Base-by-base conservation (phyloP, 78 protist species). In the Dictyostelium brefeldianum region DNA sequence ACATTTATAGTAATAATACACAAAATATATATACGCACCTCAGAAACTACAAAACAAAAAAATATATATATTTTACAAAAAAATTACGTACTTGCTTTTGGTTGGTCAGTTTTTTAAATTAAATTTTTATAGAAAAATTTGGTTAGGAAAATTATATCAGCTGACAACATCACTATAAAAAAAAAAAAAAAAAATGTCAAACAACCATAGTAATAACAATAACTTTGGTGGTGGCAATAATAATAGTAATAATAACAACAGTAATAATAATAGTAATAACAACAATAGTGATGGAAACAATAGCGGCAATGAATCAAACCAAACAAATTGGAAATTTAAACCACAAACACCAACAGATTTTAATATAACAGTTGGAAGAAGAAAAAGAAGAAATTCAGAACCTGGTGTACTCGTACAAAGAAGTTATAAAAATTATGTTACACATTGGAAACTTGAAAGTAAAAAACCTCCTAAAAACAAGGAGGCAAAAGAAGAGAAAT, bases 361-460 rank as follows among this genome's bases (percentile, higher is more conserved):
- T 18, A 82, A 31, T 31, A 27, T 25, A 20, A 50, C 54, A 5
- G 46, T 29, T 6, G 15, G 91, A 6, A 69, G 41, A 53, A 25
- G 91, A 6, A 69, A 54, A 53, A 83, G 91, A 73, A 83, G 91
- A 73, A 83, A 83, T 57, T 83, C 91, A 12, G 91, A 83, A 43
- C 91, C 91, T n/a, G 91, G 91, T 36, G 48, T 83, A 12, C 17
- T 73, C 25, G 91, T 83, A 2, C 91, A 83, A 73, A 48, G 73
- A 43, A 53, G 67, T n/a, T 83, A 83, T 43, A 83, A 83, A 56
- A 89, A 65, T 31, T 89, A 36, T 65, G 78, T 89, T 9, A 78
- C 83, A 7, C 94, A 89, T 51, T 79, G 89, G 94, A 78, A 89
- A 41, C 22, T 79, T 12, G 94, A 79, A 6, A 36, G 62, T 20